Percentiles rank a stretch among this genome's conserved stretches.
Evolutionary conservation across 306 rosid species (phyloP).

Genomic region (Luffa aegyptiaca): DNA sequence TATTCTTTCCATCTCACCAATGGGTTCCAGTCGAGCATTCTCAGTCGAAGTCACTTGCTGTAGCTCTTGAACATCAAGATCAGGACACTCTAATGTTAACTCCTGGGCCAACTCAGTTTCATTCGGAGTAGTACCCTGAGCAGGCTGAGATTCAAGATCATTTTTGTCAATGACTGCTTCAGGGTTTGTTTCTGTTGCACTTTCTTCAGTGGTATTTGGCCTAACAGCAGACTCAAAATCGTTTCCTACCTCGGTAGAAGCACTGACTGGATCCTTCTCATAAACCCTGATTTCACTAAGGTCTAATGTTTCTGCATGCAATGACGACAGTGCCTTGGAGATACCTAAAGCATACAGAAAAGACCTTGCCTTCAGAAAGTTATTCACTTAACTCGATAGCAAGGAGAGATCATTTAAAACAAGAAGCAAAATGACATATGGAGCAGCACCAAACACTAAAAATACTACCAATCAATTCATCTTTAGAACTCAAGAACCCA

Average conservation of each 20-base stretch:
- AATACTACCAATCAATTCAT: background rate
- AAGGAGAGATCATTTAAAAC: background rate
- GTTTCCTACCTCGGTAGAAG: slow-evolving; percentile 33
- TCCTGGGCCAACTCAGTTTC: slow-evolving; percentile 29
- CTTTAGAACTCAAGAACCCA: background rate
- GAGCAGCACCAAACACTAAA: background rate
- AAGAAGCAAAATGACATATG: background rate
- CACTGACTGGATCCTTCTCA: slow-evolving; percentile 28
- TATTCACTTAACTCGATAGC: background rate
- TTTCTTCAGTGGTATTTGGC: slow-evolving; percentile 29
- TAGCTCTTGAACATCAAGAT: slow-evolving; percentile 20
- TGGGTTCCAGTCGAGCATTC: slow-evolving; percentile 24
- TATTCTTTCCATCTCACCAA: slow-evolving; percentile 23
- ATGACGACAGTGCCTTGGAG: slow-evolving; percentile 42
- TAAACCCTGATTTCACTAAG: slow-evolving; percentile 39
- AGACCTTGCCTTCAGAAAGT: slow-evolving; percentile 13
- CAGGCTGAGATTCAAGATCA: slow-evolving; percentile 34
- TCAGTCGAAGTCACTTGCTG: slow-evolving; percentile 14
- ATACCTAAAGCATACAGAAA: slow-evolving; percentile 44
- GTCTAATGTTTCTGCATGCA: slow-evolving; percentile 51
- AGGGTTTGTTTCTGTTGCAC: slow-evolving; percentile 19
- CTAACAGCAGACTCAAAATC: slow-evolving; percentile 34
- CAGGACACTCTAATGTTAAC: slow-evolving; percentile 29
- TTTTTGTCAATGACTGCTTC: slow-evolving; percentile 28
- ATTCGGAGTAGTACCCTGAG: slow-evolving; percentile 19